Base-by-base conservation (phyloP, 805 yeast genomes). In the Teunomyces gatunensis region DNA sequence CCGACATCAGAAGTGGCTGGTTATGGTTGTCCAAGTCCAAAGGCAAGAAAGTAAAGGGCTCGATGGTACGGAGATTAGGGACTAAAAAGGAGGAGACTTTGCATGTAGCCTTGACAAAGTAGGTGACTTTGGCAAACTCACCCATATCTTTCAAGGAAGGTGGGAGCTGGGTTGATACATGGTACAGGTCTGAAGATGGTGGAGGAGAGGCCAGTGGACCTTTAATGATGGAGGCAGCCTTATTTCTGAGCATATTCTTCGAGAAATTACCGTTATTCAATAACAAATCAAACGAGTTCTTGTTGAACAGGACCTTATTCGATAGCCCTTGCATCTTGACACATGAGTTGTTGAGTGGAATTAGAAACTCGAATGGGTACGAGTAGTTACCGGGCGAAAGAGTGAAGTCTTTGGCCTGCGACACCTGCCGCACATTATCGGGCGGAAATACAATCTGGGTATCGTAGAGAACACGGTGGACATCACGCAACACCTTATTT, bases 71-170 rank as follows among this genome's bases (percentile, higher is more conserved):
- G 28, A 75, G 55, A 49, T 80, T 83, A 23, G 70, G 44, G 46
- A 75, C 74, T 47, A 79, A 65, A 28, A 80, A 56, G 2, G 81
- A 71, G 1, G 83, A 63, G 40, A 83, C 58, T 48, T 77, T 78
- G 36, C 83, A 82, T 0, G 87, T 83, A 7, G 74, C 85, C 60
- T 83, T 83, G 46, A 84, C 71, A 56, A 75, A 83, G 58, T 83
- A 83, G 47, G 72, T 68, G 43, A 81, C 62, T 9, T 60, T 57
- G 6, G 78, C 80, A 56, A 57, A 59, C 32, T 64, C 59, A 11
- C 65, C 68, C 55, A 54, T 58, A 18, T 59, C 69, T 25, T 58
- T 51, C n/a, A 67, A 49, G 2, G 72, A 63, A 1, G 74, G 74
- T 0, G 74, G 74, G 18, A 69, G 56, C 45, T 61, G 71, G 2